Conservation (phyloP, 441 rosid genomes). For the Croton laevigatus region DNA sequence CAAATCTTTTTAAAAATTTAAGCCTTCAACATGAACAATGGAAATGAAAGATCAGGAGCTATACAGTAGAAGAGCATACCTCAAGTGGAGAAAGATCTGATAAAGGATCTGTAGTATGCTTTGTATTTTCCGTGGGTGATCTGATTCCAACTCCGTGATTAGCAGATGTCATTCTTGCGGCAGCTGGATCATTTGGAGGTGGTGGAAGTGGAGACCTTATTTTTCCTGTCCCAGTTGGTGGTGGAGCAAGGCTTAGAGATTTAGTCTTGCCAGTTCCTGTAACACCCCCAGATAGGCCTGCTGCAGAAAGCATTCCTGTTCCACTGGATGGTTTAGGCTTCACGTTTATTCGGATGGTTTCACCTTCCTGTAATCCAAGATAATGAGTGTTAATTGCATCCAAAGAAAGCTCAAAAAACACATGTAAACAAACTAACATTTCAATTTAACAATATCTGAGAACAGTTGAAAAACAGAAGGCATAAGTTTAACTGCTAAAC, state of each 20-base stretch:
- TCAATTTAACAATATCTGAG: slow-evolving; percentile 5
- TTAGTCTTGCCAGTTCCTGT: slow-evolving; percentile 61
- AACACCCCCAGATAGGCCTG: slow-evolving; percentile 56
- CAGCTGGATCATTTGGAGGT: slow-evolving; percentile 86
- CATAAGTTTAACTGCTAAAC: neutral
- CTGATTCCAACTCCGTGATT: slow-evolving; percentile 25
- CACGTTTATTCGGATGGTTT: slow-evolving; percentile 93
- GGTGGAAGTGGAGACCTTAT: slow-evolving; percentile 86
- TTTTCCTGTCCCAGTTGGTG: slow-evolving; percentile 58
- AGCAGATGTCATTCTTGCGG: slow-evolving; percentile 46
- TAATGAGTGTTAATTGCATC: slow-evolving; percentile 19
- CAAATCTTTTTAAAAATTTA: neutral
- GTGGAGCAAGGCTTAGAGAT: slow-evolving; percentile 69
- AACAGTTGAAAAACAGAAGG: neutral
- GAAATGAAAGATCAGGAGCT: neutral
- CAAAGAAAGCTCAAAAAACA: slow-evolving; percentile 8
- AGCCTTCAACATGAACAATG: neutral
- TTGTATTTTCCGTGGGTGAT: slow-evolving; percentile 34
- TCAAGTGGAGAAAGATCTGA: slow-evolving; percentile 75
- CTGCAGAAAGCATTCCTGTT: slow-evolving; percentile 97
- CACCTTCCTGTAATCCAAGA: slow-evolving; percentile 73
- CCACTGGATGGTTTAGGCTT: slow-evolving; percentile 78
- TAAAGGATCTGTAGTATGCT: slow-evolving; percentile 47
- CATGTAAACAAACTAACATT: neutral
- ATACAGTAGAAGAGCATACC: slow-evolving; percentile 37